Conservation (phyloP, 257 asterid genomes). For the Craterostigma plantagineum region DNA sequence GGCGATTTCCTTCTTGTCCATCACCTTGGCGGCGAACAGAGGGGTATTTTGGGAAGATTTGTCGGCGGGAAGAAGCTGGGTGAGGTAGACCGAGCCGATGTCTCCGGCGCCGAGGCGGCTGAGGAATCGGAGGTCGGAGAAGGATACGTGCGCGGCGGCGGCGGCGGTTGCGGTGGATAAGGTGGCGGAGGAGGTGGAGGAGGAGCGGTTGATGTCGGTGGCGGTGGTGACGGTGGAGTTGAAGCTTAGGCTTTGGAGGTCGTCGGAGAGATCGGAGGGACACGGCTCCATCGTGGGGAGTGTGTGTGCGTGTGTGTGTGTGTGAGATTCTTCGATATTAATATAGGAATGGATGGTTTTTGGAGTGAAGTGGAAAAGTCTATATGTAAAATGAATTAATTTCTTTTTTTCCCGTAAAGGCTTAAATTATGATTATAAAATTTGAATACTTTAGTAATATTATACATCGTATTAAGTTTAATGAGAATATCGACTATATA, state of each 20-base stretch:
- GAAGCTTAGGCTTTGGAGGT: conserved; percentile 84
- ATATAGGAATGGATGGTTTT: no score
- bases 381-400: no score
- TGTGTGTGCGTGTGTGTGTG: no score
- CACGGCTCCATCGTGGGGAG: conserved; percentile 4
- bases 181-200: conserved; percentile 16
- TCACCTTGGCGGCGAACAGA: conserved; percentile 73
- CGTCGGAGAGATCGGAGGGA: conserved; percentile 60
- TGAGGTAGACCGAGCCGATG: conserved; percentile 80
- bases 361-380: no score
- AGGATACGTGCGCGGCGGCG: conserved; percentile 52
- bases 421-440: no score
- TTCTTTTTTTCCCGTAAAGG: no score
- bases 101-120: conserved; percentile 92
- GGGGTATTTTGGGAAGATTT: conserved; percentile 12
- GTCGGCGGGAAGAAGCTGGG: conserved; percentile 28
- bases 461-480: no score
- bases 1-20: conserved; percentile 78
- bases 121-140: conserved; percentile 82
- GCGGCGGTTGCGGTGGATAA: conserved; percentile 16
- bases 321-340: no score
- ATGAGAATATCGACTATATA: no score
- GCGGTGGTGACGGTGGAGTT: conserved; percentile 54
- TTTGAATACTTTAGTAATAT: no score
- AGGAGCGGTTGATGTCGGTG: conserved; percentile 2